Percentiles rank a stretch among this genome's conserved stretches.
Conservation (phyloP, 2,329 filamentous ascomycete genomes). For the Calonectria pseudoreteaudii region DNA sequence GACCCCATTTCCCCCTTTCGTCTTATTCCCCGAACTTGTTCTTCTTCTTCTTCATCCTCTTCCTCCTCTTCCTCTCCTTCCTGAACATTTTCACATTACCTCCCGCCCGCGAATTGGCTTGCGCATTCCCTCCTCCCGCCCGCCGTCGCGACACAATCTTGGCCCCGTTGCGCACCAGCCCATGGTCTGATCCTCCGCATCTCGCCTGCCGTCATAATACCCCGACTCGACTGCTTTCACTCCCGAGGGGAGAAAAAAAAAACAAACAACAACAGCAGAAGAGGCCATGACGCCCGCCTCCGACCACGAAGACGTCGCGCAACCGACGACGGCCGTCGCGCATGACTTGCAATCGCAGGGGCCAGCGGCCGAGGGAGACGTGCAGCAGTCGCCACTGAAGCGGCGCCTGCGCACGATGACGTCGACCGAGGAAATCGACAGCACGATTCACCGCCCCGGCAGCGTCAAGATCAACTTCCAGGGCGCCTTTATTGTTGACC, state of each 20-base stretch:
- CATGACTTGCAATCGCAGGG: slow-evolving; percentile 17
- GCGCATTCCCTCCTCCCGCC: no score
- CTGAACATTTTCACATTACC: background rate
- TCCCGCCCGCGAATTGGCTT: background rate
- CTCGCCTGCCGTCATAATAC: slow-evolving; percentile 1
- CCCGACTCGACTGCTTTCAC: background rate
- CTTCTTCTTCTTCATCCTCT: no score
- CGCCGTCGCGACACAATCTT: no score
- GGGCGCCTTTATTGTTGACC: slow-evolving; percentile 95
- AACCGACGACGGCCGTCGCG: slow-evolving; percentile 18
- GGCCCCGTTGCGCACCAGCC: background rate
- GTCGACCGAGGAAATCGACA: slow-evolving; percentile 69
- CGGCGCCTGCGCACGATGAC: slow-evolving; percentile 52
- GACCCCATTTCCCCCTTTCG: slow-evolving; percentile 12
- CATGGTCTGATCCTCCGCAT: background rate
- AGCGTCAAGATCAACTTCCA: slow-evolving; percentile 95
- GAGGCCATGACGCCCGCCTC: slow-evolving; percentile 39
- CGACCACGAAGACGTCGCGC: slow-evolving; percentile 37
- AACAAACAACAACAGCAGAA: no score
- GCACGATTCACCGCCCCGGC: slow-evolving; percentile 71
- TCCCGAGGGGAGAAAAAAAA: background rate
- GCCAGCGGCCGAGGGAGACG: slow-evolving; percentile 2
- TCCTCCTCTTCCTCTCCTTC: background rate
- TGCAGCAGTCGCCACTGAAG: slow-evolving; percentile 31
- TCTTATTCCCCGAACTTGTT: slow-evolving; percentile 7